These are phyloP conservation scores for Gossypium anomalum DNA, from an alignment of 345 rosid species.

Conservation along the genomic window DNA sequence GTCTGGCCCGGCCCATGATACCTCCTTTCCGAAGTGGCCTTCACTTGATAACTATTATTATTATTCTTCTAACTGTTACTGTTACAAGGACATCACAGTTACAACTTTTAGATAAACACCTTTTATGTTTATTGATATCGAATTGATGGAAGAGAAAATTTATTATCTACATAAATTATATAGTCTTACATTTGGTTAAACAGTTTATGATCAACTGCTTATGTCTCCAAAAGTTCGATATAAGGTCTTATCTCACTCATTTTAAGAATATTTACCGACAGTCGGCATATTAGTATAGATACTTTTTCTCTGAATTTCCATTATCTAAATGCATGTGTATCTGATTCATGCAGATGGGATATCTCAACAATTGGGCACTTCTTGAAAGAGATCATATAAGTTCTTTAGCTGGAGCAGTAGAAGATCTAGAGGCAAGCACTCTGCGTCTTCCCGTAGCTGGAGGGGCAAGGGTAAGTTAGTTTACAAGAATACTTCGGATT, in stretches of 20 bases:
- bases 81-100: not conserved
- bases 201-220: not conserved
- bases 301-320: slow-evolving; percentile 10
- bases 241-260: not conserved
- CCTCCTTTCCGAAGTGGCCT: not conserved
- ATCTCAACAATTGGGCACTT: slow-evolving; percentile 81
- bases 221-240: slow-evolving; percentile 1
- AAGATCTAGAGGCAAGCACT: slow-evolving; percentile 91
- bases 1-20: not conserved
- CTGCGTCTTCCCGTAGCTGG: slow-evolving; percentile 82
- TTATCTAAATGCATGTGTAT: slow-evolving; percentile 22
- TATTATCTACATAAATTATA: not conserved
- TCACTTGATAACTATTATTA: not conserved
- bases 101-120: not conserved
- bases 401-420: slow-evolving; percentile 74
- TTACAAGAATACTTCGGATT: slow-evolving; percentile 4
- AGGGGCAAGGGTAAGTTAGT: slow-evolving; percentile 68
- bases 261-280: not conserved
- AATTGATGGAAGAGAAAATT: not conserved
- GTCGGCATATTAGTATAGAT: not conserved
- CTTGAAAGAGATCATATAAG: slow-evolving; percentile 72
- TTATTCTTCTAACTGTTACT: not conserved
- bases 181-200: not conserved
- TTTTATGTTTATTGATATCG: not conserved
- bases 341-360: slow-evolving; percentile 51